phyloP scores from a whole-genome alignment of 768 basidiomycete species.

The Russula compacta region DNA sequence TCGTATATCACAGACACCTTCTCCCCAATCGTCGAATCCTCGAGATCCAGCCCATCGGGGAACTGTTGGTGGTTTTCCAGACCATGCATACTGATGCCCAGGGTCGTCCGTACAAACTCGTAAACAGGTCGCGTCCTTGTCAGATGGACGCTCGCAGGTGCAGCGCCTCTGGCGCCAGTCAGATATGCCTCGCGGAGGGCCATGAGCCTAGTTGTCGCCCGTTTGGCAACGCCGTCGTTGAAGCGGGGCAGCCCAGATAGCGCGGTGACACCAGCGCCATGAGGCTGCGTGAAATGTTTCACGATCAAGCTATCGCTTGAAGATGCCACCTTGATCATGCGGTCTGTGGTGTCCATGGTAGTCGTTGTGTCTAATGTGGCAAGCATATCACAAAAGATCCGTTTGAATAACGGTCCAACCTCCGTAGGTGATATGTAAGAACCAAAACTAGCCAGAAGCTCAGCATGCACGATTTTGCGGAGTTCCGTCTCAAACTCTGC shows the following conservation, averaged over 20 bases:
- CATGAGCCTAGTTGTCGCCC: slow-evolving; percentile 38
- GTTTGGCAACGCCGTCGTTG: slow-evolving; percentile 42
- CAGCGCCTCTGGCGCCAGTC: slow-evolving; percentile 44
- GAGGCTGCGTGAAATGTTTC: slow-evolving; percentile 38
- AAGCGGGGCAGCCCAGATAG: slow-evolving; percentile 39
- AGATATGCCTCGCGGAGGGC: slow-evolving; percentile 48
- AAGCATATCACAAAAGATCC: slow-evolving; percentile 36
- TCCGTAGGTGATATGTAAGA: slow-evolving; percentile 28
- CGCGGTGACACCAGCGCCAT: slow-evolving; percentile 17
- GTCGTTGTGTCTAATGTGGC: slow-evolving; percentile 55
- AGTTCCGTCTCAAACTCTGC: slow-evolving; percentile 49
- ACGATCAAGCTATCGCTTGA: slow-evolving; percentile 54
- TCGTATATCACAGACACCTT: slow-evolving; percentile 71
- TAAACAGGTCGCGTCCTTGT: slow-evolving; percentile 65
- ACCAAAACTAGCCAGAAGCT: slow-evolving; percentile 40
- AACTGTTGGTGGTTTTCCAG: slow-evolving; percentile 56
- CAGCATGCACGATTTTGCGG: slow-evolving; percentile 39
- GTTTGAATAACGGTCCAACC: slow-evolving; percentile 28
- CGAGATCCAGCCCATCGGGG: slow-evolving; percentile 53
- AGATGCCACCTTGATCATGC: slow-evolving; percentile 66
- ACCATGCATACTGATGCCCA: slow-evolving; percentile 78
- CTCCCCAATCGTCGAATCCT: slow-evolving; percentile 61
- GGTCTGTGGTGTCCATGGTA: slow-evolving; percentile 56
- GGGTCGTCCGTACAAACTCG: slow-evolving; percentile 59
- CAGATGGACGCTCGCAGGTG: slow-evolving; percentile 60